A percentile compares a stretch with the other conserved stretches of the same genome.
phyloP scores from a whole-genome alignment of 2,329 filamentous ascomycete species.

The Fusarium stilboides region DNA sequence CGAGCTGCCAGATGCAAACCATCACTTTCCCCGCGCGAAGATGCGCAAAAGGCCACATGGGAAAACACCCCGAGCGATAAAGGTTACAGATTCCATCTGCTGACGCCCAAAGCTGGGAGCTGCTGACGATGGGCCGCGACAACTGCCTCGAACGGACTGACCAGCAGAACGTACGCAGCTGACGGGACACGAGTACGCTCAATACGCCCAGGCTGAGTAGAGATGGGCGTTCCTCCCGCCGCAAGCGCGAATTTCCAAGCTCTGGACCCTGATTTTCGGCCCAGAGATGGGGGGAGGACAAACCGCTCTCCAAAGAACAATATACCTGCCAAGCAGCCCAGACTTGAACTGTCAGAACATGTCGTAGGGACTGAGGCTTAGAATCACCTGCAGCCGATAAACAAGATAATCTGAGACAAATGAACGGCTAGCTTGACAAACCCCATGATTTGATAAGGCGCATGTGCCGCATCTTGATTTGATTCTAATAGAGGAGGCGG shows the following conservation, averaged over 20 bases:
- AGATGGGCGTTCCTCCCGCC: constrained; percentile 17
- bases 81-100: constrained; percentile 8
- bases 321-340: background rate
- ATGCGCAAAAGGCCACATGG: constrained; percentile 28
- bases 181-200: constrained; percentile 7
- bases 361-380: constrained; percentile 19
- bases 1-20: constrained; percentile 34
- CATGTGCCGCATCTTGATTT: constrained; percentile 35
- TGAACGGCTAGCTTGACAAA: constrained; percentile 26
- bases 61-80: background rate
- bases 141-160: constrained; percentile 15
- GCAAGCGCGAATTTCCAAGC: constrained; percentile 3
- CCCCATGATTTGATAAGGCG: constrained; percentile 40
- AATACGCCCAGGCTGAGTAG: constrained; percentile 16
- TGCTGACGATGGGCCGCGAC: constrained; percentile 26
- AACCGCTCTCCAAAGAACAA: background rate
- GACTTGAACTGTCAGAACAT: background rate
- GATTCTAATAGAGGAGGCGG: constrained; percentile 6
- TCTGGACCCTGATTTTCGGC: constrained; percentile 35
- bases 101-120: constrained; percentile 6
- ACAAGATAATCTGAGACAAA: constrained; percentile 34
- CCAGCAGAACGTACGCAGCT: constrained; percentile 30
- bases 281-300: constrained; percentile 1
- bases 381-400: constrained; percentile 37
- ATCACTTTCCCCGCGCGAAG: constrained; percentile 25